These are phyloP conservation scores for Isochrysis galbana DNA, from an alignment of 78 protist genomes.

Conservation along the genomic window DNA sequence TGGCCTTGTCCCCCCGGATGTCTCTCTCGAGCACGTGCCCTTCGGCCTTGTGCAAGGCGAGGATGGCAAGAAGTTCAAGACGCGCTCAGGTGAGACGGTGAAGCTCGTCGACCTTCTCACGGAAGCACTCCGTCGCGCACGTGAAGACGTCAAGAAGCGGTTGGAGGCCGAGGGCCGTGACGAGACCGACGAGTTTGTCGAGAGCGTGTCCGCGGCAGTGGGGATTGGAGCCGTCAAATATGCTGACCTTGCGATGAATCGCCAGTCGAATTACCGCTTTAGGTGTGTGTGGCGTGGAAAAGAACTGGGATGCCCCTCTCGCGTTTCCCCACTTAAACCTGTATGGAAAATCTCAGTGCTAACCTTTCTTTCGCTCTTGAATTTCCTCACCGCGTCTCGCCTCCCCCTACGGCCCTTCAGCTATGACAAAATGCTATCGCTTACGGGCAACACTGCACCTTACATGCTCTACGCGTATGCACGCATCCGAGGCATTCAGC, in stretches of 20 bases:
- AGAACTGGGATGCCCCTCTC: too few relatives aligned
- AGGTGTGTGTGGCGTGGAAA: too few relatives aligned
- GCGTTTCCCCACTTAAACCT: too few relatives aligned
- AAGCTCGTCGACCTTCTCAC: constrained; percentile 69
- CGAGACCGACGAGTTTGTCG: neutral
- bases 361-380: too few relatives aligned
- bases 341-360: too few relatives aligned
- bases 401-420: too few relatives aligned
- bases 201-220: constrained; percentile 13
- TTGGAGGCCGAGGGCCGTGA: neutral
- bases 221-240: constrained; percentile 78
- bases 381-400: too few relatives aligned
- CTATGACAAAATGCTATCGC: constrained; percentile 74
- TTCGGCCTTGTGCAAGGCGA: constrained; percentile 65
- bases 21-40: constrained; percentile 48
- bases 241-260: constrained; percentile 60
- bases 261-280: neutral
- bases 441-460: constrained; percentile 86
- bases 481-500: constrained; percentile 67
- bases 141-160: neutral
- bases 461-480: constrained; percentile 84
- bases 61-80: constrained; percentile 72
- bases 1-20: too few relatives aligned
- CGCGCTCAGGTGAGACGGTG: constrained; percentile 79
- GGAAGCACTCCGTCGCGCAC: constrained; percentile 49